Evolutionary conservation across 306 rosid genomes (phyloP), one percentile per base, ranked within the genome.

Genomic region (Prunus armeniaca): DNA sequence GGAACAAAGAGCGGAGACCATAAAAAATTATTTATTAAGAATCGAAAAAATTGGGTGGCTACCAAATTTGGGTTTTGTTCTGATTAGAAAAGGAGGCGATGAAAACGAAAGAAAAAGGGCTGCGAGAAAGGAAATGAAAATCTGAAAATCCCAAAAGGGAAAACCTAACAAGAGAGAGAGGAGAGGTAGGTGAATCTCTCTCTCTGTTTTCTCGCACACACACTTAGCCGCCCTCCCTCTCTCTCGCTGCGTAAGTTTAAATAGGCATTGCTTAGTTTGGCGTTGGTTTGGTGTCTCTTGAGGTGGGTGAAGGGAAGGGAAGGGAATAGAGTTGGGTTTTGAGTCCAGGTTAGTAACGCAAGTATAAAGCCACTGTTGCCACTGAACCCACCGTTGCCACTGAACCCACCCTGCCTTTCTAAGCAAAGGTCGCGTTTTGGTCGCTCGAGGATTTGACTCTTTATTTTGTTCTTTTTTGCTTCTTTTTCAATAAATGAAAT

Each of bases 161-260:
- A 45, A 70, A 54, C 65, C 63, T 63, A 60, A 15, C 12, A 22
- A n/a, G 58, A 9, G 32, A 46, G 68, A 49, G 77, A 28, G 73
- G 46, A 50, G 76, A 45, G 60, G 82, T 75, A 3, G 79, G 75
- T 54, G 84, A 76, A 76, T 73, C 84, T 73, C 84, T 79, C 78
- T 28, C 69, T 76, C 61, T 47, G 25, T 32, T 73, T 71, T 52
- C 69, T 50, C 80, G 49, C 46, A 0, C 74, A 41, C 50, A 34
- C 41, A 22, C 25, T 12, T 60, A 19, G 25, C 46, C 9, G 43
- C 38, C 5, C 57, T 17, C 67, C 17, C 46, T 24, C 62, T 24
- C 25, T 6, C 22, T 28, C 18, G 62, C 58, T 28, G 52, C 3
- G 58, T 24, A 56, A 25, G 64, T 45, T 52, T 71, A 17, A 32